Evolutionary conservation across 164 flowering plant species (phyloP).

Genomic region (Sedum album): DNA sequence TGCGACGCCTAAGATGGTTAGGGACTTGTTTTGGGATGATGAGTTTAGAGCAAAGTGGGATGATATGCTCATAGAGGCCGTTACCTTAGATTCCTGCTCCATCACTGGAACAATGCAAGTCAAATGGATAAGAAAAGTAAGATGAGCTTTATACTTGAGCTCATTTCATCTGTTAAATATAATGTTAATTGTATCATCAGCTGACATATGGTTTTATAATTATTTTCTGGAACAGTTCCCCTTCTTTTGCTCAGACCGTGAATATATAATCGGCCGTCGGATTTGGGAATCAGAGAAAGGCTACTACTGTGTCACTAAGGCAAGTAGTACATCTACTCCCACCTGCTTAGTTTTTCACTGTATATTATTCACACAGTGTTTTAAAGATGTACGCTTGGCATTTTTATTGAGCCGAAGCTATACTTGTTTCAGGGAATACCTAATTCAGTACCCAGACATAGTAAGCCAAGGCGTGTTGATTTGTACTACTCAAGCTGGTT

Average conservation of each 20-base stretch:
- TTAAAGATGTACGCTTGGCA: no score
- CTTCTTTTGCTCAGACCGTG: conserved; percentile 71
- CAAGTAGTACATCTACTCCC: conserved; percentile 12
- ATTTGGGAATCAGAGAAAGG: conserved; percentile 59
- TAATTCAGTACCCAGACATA: conserved; percentile 34
- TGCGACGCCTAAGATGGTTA: no score
- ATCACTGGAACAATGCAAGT: conserved; percentile 58
- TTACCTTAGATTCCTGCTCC: conserved; percentile 27
- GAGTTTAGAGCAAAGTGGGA: no score
- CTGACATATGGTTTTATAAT: conserved; percentile 3
- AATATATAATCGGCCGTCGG: conserved; percentile 62
- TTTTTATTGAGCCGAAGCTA: no score
- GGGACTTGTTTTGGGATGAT: no score
- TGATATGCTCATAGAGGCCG: no score
- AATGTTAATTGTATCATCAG: conserved; percentile 2
- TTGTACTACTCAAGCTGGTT: conserved; percentile 53
- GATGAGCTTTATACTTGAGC: neutral
- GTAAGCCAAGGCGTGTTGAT: conserved; percentile 13
- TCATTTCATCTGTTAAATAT: neutral
- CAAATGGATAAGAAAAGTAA: conserved; percentile 71
- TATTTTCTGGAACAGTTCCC: conserved; percentile 44
- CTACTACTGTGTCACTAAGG: conserved; percentile 63
- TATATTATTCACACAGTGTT: no score
- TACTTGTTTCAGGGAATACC: conserved; percentile 35
- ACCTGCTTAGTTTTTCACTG: neutral